Evolutionary conservation across 2,329 filamentous ascomycete species (phyloP), one percentile per base, ranked within the genome.

Genomic region (Cordyceps fumosorosea): DNA sequence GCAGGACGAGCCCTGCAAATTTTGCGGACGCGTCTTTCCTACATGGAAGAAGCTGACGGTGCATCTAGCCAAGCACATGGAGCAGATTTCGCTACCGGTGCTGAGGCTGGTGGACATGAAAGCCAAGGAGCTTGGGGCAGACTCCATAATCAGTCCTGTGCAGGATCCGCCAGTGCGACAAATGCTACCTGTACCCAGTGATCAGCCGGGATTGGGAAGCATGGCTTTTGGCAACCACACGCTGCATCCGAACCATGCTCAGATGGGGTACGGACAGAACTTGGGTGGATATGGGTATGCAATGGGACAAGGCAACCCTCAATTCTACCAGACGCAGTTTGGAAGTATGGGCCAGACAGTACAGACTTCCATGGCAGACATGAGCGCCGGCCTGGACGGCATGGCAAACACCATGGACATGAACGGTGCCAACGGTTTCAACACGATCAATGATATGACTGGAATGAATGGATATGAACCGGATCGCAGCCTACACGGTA

Each of bases 1-100:
- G 3, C 83, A 85, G 59, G 84, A 91, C 12, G 92, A 96, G 75
- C 85, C 89, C 18, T 97, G 93, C 73, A 86, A 89, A 48, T 96
- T 96, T 77, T 96, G 93, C 70, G 89, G 88, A 64, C 92, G 89
- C 73, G 80, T 84, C 14, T 93, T 91, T 73, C 85, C 84, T 40
- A 90, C 86, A 45, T 96, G 91, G 91, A 96, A 96, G 81, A 96
- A 96, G 76, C 78, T 96, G 64, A 96, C 90, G 0, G 91, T 95
- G n/a, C 93, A 96, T 75, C 76, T 96, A 71, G 91, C 91, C 56
- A 93, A 93, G 74, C 93, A 97, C 73, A 95, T 97, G 91, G 91
- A 96, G 74, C 87, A 91, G 66, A 89, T 96, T 70, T 90, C 90
- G 69, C 83, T 96, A 70, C 92, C 93, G 0, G 84, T 96, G 37